Conservation (phyloP, 2,329 filamentous ascomycete species). For the Colletotrichum cuscutae region DNA sequence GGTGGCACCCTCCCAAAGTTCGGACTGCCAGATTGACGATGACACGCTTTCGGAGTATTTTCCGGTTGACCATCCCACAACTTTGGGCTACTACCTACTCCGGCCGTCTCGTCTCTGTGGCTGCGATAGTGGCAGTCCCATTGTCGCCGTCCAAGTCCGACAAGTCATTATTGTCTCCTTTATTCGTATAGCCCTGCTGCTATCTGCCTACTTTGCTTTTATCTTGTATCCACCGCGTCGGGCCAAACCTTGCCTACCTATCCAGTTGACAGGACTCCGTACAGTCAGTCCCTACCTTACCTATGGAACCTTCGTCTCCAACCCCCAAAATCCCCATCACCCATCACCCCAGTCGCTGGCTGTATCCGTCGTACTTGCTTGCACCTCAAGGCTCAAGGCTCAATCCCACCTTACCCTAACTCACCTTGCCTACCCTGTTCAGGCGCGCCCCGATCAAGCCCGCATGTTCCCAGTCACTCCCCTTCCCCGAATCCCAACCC, state of each 20-base stretch:
- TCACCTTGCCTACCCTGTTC: background rate
- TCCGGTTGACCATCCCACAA: background rate
- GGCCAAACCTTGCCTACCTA: too few species aligned
- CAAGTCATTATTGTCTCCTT: too few species aligned
- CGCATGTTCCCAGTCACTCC: constrained; percentile 15
- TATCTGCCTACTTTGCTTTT: too few species aligned
- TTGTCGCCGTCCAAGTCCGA: background rate
- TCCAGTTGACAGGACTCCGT: too few species aligned
- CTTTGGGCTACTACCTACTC: background rate
- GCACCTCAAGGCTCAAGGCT: background rate
- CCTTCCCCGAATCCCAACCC: background rate
- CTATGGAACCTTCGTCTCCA: background rate
- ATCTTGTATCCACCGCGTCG: too few species aligned
- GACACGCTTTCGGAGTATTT: background rate
- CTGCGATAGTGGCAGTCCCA: background rate
- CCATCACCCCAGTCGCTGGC: constrained; percentile 11
- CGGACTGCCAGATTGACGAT: background rate
- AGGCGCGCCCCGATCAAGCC: background rate
- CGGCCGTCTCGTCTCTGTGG: background rate
- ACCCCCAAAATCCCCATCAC: background rate
- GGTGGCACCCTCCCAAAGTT: background rate
- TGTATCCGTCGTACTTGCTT: background rate
- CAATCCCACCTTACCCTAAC: background rate
- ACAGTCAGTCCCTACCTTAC: background rate
- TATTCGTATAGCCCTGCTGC: too few species aligned